Evolutionary conservation across 1,284 basidiomycete species (phyloP).

Genomic region (Papiliotrema laurentii): DNA sequence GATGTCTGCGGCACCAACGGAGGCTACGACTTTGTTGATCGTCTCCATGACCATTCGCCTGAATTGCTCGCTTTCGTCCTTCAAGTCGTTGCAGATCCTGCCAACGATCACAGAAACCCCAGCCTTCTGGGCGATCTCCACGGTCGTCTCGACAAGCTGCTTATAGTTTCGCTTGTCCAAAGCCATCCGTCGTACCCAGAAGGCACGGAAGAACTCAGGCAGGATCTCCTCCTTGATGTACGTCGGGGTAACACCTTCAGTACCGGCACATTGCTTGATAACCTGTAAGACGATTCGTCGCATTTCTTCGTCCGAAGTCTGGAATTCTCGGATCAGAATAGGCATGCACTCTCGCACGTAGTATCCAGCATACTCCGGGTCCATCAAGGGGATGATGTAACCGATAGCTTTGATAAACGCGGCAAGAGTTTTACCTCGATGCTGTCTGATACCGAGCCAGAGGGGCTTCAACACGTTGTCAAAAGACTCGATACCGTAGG

Average conservation of each 20-base stretch:
- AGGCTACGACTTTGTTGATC: constrained; percentile 91
- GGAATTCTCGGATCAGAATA: constrained; percentile 98
- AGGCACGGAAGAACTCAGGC: constrained; percentile 99
- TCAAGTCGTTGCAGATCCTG: constrained; percentile 91
- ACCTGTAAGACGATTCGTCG: constrained; percentile 99
- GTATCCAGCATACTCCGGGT: constrained; percentile 96
- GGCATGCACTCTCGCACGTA: constrained; percentile 97
- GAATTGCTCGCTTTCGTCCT: constrained; percentile 94
- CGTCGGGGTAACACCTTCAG: constrained; percentile 87
- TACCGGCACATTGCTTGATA: constrained; percentile 97
- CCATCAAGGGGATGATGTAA: constrained; percentile 99
- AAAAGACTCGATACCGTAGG: constrained; percentile 99
- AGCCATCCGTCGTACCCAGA: constrained; percentile 98
- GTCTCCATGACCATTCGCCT: constrained; percentile 99
- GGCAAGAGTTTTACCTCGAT: constrained; percentile 95
- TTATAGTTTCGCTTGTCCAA: constrained; percentile 93
- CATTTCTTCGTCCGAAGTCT: constrained; percentile 99
- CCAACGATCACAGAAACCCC: constrained; percentile 95
- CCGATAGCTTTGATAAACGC: constrained; percentile 99
- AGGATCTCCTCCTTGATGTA: constrained; percentile 97
- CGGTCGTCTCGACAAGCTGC: constrained; percentile 97
- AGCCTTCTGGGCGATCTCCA: constrained; percentile 93
- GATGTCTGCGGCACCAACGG: constrained; percentile 90
- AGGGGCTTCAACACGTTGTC: constrained; percentile 97
- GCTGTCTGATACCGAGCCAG: constrained; percentile 95